A percentile compares a stretch with the other conserved stretches of the same genome.
These are phyloP conservation scores for Talaromyces marneffei DNA, from an alignment of 2,329 filamentous ascomycete species.

Conservation along the genomic window DNA sequence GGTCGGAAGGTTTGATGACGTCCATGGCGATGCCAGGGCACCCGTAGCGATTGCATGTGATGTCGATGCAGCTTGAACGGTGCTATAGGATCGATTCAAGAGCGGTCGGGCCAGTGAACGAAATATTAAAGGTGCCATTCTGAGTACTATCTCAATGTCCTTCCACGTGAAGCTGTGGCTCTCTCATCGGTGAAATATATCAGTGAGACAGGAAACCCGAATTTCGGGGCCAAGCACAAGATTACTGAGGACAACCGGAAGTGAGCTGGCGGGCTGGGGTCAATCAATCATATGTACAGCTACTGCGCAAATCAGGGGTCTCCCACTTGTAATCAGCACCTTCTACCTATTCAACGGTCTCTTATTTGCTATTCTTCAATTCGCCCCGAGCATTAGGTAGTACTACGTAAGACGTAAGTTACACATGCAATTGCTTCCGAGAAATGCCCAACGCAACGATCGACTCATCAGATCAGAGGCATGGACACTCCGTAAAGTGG, in stretches of 20 bases:
- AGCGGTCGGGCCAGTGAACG: constrained; percentile 26
- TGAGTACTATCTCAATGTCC: background rate
- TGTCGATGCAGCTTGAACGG: constrained; percentile 29
- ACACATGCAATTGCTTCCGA: background rate
- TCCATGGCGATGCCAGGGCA: constrained; percentile 21
- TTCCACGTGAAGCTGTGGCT: background rate
- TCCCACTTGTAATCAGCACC: background rate
- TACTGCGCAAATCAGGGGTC: background rate
- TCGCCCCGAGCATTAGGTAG: background rate
- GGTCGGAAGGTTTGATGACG: constrained; percentile 25
- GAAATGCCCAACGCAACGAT: background rate
- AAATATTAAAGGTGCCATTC: constrained; percentile 15
- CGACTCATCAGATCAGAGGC: background rate
- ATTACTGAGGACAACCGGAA: background rate
- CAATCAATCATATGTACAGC: too few relatives aligned
- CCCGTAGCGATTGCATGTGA: constrained; percentile 24
- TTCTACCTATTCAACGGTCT: background rate
- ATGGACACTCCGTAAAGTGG: background rate
- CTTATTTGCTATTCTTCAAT: background rate
- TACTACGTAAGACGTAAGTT: too few relatives aligned
- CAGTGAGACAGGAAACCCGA: background rate
- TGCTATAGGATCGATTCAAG: constrained; percentile 33
- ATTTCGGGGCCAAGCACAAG: too few relatives aligned
- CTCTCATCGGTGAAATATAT: background rate
- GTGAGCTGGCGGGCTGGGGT: background rate